These are phyloP conservation scores for Pleurotus tuber-regium DNA, from an alignment of 768 basidiomycete genomes.

Conservation along the genomic window DNA sequence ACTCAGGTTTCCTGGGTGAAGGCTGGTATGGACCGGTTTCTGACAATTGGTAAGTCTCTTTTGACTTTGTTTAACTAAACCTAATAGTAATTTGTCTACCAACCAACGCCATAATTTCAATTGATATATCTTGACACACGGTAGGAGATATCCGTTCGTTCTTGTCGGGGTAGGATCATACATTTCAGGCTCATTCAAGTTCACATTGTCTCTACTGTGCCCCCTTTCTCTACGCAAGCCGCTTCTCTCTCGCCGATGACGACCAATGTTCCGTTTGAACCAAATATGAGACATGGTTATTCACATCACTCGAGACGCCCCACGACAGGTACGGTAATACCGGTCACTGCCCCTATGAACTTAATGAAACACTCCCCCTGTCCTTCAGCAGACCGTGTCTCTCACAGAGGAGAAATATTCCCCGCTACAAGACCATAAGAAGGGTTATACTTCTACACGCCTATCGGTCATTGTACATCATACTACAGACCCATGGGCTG, in stretches of 20 bases:
- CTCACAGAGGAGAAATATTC: neutral
- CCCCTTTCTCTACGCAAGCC: neutral
- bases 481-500: constrained; percentile 16
- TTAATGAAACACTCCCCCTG: neutral
- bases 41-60: constrained; percentile 17
- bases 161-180: constrained; percentile 20
- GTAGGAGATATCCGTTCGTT: constrained; percentile 15
- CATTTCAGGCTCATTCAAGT: constrained; percentile 1
- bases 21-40: constrained; percentile 16
- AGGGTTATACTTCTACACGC: constrained; percentile 14
- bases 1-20: constrained; percentile 13
- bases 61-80: too few species aligned
- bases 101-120: constrained; percentile 12
- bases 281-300: constrained; percentile 3
- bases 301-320: constrained; percentile 8
- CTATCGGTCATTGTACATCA: constrained; percentile 16
- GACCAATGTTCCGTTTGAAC: neutral
- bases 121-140: constrained; percentile 16
- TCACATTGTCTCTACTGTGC: neutral
- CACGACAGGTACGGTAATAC: too few species aligned
- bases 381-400: neutral
- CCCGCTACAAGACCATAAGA: neutral
- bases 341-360: neutral
- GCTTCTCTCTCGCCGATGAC: neutral
- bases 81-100: constrained; percentile 15